Conservation (phyloP, 2,329 filamentous ascomycete species). For the Colletotrichum endophyticum region DNA sequence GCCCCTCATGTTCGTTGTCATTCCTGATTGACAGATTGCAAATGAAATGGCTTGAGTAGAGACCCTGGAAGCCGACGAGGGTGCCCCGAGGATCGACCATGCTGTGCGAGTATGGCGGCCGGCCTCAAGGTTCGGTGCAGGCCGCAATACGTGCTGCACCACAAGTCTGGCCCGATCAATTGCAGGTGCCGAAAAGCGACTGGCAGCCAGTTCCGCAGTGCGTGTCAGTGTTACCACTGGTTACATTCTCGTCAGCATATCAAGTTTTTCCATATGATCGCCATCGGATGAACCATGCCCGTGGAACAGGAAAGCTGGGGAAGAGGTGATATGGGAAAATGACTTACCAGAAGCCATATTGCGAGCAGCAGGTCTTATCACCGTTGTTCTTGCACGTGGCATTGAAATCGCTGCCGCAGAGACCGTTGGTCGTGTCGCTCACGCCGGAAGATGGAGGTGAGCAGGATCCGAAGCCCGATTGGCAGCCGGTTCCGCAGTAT, state of each 20-base stretch:
- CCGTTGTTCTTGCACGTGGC: conserved; percentile 36
- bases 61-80: not conserved
- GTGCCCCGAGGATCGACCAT: not conserved
- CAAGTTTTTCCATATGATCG: not conserved
- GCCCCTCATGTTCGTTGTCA: conserved; percentile 5
- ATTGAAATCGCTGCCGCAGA: conserved; percentile 35
- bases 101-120: not conserved
- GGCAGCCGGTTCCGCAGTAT: conserved; percentile 44
- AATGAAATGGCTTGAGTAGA: not conserved
- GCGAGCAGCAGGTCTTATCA: conserved; percentile 39
- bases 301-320: not conserved
- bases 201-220: conserved; percentile 41
- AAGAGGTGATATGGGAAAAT: not conserved
- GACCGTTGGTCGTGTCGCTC: conserved; percentile 38
- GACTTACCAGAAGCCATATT: conserved; percentile 39
- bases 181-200: conserved; percentile 34
- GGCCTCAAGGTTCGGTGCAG: not conserved
- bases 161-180: conserved; percentile 16
- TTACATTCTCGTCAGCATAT: conserved; percentile 4
- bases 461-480: conserved; percentile 38
- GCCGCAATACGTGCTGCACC: not conserved
- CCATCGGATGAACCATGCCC: not conserved
- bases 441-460: conserved; percentile 24
- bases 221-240: conserved; percentile 29
- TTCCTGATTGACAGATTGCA: not conserved